A percentile compares a stretch with the other conserved stretches of the same genome.
phyloP scores from a whole-genome alignment of 1,284 basidiomycete species.

The Hypsizygus ulmarius region DNA sequence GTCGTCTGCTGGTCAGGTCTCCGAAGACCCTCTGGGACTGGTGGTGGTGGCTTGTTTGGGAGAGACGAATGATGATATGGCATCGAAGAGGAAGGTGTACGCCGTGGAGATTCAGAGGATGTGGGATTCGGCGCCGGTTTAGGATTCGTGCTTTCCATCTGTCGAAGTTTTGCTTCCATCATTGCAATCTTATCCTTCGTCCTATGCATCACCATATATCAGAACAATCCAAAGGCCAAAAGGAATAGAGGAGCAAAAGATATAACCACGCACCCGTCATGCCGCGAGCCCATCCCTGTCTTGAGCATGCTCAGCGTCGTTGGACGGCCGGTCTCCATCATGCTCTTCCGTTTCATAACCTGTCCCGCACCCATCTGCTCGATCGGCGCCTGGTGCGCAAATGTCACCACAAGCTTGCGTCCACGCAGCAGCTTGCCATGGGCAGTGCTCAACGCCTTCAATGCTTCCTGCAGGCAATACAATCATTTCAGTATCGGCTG shows the following conservation, averaged over 20 bases:
- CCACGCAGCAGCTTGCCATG: constrained; percentile 85
- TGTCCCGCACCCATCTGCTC: constrained; percentile 35
- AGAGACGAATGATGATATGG: constrained; percentile 45
- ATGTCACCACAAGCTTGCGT: constrained; percentile 84
- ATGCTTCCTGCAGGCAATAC: constrained; percentile 67
- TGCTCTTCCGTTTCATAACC: constrained; percentile 36
- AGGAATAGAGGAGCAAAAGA: not conserved
- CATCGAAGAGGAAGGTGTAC: constrained; percentile 22
- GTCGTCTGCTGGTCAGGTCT: constrained; percentile 5
- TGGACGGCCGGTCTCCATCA: constrained; percentile 65
- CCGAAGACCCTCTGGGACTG: constrained; percentile 13
- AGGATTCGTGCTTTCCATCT: constrained; percentile 56
- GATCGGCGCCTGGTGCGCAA: constrained; percentile 77
- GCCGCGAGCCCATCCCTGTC: constrained; percentile 54
- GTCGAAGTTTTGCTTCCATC: constrained; percentile 91
- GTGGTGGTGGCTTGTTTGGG: constrained; percentile 39
- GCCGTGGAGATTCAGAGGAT: constrained; percentile 15
- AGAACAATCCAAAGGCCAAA: not conserved
- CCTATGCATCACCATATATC: constrained; percentile 35
- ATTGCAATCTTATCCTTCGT: constrained; percentile 89
- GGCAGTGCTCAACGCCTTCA: constrained; percentile 71
- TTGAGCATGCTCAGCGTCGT: constrained; percentile 90
- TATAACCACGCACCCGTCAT: constrained; percentile 54
- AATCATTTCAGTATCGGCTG: constrained; percentile 18
- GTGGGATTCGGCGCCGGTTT: constrained; percentile 19